phyloP scores from a whole-genome alignment of 2,329 filamentous ascomycete genomes.

The Colletotrichum horii region DNA sequence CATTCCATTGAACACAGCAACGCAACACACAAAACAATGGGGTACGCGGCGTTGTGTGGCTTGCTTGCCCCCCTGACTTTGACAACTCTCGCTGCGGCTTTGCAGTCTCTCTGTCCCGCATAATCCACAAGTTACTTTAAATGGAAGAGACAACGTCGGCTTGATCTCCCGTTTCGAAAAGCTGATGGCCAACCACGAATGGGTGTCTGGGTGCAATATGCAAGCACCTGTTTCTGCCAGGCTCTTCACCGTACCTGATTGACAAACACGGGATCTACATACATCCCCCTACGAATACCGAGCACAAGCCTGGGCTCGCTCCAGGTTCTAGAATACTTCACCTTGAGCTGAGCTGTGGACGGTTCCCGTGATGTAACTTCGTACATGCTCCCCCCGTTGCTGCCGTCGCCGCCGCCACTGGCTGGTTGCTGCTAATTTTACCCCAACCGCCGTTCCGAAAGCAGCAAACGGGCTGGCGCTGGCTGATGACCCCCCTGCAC shows the following conservation, averaged over 20 bases:
- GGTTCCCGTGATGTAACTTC: background rate
- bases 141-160: background rate
- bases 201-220: background rate
- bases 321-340: slow-evolving; percentile 1
- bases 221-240: background rate
- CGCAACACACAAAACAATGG: background rate
- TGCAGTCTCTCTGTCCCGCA: background rate
- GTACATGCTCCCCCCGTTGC: background rate
- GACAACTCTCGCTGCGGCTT: background rate
- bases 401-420: background rate
- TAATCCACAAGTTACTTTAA: background rate
- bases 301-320: background rate
- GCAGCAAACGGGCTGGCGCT: background rate
- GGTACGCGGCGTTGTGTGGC: background rate
- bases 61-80: background rate
- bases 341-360: background rate
- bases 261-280: background rate
- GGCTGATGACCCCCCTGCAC: slow-evolving; percentile 5
- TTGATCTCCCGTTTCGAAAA: background rate
- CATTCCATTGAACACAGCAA: background rate
- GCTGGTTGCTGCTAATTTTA: background rate
- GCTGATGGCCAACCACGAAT: background rate
- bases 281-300: background rate
- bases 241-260: slow-evolving; percentile 8
- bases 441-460: background rate